Evolutionary conservation across 345 rosid genomes (phyloP).

Genomic region (Syzygium aqueum): DNA sequence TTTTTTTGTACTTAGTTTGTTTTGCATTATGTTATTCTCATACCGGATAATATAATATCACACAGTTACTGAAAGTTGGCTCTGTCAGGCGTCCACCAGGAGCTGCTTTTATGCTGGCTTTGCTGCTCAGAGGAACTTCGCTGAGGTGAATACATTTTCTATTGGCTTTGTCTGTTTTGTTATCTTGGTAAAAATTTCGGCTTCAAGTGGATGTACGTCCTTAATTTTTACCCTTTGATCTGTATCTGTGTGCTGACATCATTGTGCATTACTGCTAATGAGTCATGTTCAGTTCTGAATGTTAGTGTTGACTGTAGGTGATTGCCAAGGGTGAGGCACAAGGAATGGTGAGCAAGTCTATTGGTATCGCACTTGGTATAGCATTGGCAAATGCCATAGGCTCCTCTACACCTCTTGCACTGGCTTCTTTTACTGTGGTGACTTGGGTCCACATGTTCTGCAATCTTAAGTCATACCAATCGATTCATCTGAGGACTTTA

Average conservation of each 20-base stretch:
- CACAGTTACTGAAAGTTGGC: constrained; percentile 2
- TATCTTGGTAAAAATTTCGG: background rate
- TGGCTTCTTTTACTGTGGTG: constrained; percentile 70
- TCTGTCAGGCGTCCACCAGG: constrained; percentile 74
- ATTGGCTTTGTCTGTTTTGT: background rate
- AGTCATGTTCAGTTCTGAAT: background rate
- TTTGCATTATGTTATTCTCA: background rate
- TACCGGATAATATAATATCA: background rate
- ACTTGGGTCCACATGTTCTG: constrained; percentile 92
- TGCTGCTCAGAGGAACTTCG: constrained; percentile 98
- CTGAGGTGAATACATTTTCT: constrained; percentile 54
- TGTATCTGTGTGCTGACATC: background rate
- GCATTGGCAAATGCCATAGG: constrained; percentile 68
- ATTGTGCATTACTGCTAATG: background rate
- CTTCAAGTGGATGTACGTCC: background rate
- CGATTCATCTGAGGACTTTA: constrained; percentile 84
- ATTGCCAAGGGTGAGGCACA: constrained; percentile 99
- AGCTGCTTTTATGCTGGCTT: constrained; percentile 98
- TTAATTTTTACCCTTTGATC: background rate
- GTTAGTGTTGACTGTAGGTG: constrained; percentile 33
- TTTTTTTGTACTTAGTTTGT: background rate
- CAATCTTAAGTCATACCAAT: constrained; percentile 89
- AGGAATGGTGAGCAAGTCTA: constrained; percentile 95
- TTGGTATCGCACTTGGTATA: constrained; percentile 81
- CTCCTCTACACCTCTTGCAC: constrained; percentile 67